These are phyloP conservation scores for Coemansia sp. DNA, from an alignment of 192 early-diverging fungal species.

Conservation along the genomic window DNA sequence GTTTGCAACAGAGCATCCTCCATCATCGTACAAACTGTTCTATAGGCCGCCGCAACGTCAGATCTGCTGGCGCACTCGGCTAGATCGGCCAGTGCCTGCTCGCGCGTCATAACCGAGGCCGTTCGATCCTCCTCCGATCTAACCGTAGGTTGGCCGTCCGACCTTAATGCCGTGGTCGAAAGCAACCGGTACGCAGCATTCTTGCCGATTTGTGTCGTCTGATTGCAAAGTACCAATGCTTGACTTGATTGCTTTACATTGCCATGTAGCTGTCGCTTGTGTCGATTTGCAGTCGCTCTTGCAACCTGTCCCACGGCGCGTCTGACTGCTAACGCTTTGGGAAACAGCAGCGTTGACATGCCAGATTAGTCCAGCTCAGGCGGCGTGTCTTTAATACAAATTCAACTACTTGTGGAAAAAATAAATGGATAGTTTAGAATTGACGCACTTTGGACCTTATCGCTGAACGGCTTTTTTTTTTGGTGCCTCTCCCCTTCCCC, in stretches of 20 bases:
- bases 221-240: not conserved
- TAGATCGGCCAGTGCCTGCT: slow-evolving; percentile 4
- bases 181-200: not conserved
- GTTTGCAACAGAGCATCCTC: not conserved
- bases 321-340: not conserved
- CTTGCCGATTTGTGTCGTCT: not conserved
- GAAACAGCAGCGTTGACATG: slow-evolving; percentile 6
- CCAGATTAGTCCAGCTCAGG: slow-evolving; percentile 4
- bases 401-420: not conserved
- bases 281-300: not conserved
- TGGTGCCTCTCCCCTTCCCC: not conserved
- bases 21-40: slow-evolving; percentile 10
- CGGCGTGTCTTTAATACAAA: not conserved
- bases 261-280: not conserved
- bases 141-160: not conserved
- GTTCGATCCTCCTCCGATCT: not conserved
- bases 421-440: not conserved
- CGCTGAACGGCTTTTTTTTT: not conserved
- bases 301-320: not conserved
- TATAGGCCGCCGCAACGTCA: slow-evolving; percentile 13
- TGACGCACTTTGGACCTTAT: not conserved
- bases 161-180: not conserved
- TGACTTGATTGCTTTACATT: not conserved
- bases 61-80: not conserved
- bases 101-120: not conserved